Evolutionary conservation across 495 filamentous ascomycete genomes (phyloP).

Genomic region (Staphylotrichum tortipilum): DNA sequence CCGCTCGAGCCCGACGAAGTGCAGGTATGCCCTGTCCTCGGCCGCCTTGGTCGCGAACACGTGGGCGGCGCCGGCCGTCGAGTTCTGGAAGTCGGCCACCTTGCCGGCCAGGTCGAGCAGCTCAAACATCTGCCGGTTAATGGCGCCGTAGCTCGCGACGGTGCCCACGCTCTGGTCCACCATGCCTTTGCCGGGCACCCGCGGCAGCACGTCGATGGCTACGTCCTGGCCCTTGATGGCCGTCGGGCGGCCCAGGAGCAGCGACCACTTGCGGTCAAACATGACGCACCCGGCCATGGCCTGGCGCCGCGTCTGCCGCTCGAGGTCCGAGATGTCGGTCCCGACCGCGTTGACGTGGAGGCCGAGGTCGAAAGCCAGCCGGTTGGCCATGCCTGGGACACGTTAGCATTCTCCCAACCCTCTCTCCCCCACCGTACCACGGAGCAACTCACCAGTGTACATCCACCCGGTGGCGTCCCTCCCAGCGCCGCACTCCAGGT

Average conservation of each 20-base stretch:
- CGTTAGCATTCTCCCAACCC: constrained; percentile 1
- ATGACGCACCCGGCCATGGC: constrained; percentile 43
- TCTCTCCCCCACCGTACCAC: background rate
- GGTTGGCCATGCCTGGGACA: constrained; percentile 32
- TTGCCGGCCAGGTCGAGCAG: constrained; percentile 45
- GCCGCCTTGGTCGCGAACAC: constrained; percentile 21
- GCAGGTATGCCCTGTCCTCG: constrained; percentile 35
- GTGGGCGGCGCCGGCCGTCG: constrained; percentile 5
- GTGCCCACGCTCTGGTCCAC: constrained; percentile 5
- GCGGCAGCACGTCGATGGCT: constrained; percentile 33
- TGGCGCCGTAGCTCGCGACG: constrained; percentile 29
- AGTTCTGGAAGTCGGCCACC: constrained; percentile 35
- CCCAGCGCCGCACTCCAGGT: constrained; percentile 45
- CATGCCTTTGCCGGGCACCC: background rate
- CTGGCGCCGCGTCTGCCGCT: constrained; percentile 36
- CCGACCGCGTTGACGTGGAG: constrained; percentile 35
- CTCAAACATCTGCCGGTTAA: constrained; percentile 40
- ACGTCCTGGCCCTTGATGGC: constrained; percentile 44
- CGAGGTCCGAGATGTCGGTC: constrained; percentile 31
- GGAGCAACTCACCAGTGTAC: constrained; percentile 32
- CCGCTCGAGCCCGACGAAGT: constrained; percentile 38
- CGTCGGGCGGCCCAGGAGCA: constrained; percentile 44
- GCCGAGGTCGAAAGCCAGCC: constrained; percentile 43
- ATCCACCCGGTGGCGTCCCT: constrained; percentile 46
- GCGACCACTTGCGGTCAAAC: constrained; percentile 44